Base-by-base conservation (phyloP, 371 early-diverging fungal species). In the Mortierella sp. region DNA sequence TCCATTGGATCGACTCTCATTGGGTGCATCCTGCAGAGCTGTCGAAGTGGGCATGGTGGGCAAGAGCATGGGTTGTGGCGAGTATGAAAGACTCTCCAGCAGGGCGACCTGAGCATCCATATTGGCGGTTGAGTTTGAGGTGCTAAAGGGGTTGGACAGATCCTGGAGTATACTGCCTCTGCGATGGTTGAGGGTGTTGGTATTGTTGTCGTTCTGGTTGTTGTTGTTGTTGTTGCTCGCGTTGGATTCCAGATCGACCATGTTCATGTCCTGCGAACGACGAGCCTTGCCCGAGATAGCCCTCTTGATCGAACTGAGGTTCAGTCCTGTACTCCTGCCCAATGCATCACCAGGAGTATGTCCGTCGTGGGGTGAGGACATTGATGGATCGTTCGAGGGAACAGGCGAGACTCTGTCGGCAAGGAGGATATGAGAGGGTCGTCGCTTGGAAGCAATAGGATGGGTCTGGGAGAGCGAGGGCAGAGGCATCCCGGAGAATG, bases 401-500 rank as follows among this genome's bases (percentile, higher is more conserved):
- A 39, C 39, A 6, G 71, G 58, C 1, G 70, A 48, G 0, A 66
- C 13, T 7, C 68, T 39, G 41, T 75, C 75, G 26, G n/a, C n/a
- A n/a, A 71, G 53, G 24, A 75, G 64, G 39, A 58, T 66, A n/a
- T 63, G 68, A 14, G 80, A 80, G 6, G 80, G 80, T 41, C 76
- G 48, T 31, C 80, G 52, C 34, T 61, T 68, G 5, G 76, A 63
- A 2, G 76, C 72, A 14, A 70, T 43, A 19, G 66, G 74, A 14
- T 77, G 70, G 14, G 53, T 50, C 63, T 77, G 77, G 0, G 82
- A 81, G 43, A 81, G 72, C 2, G 77, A 73, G 1, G 82, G 82
- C 1, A 81, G 34, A n/a, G 82, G 82, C 1, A 81, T 58, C 2
- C 82, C 82, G 6, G 82, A 81, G 65, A 81, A 81, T 64, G 77